Conservation (phyloP, 768 basidiomycete genomes). For the Lyophyllum atratum region DNA sequence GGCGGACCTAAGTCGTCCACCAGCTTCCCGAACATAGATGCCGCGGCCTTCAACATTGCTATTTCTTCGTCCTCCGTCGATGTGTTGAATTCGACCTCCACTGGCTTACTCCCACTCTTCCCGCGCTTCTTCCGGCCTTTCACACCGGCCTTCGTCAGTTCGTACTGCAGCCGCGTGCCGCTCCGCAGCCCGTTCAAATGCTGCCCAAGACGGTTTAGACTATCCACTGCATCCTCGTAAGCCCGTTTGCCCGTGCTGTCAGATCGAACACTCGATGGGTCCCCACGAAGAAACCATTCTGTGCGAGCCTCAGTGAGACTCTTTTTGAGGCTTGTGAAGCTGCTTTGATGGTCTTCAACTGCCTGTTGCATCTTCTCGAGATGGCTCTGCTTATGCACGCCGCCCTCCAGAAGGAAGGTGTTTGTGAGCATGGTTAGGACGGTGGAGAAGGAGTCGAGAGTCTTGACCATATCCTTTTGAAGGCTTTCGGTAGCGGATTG, state of each 20-base stretch:
- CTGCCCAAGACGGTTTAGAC: conserved; percentile 88
- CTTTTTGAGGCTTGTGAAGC: conserved; percentile 88
- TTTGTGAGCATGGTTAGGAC: conserved; percentile 79
- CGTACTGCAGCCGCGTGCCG: conserved; percentile 82
- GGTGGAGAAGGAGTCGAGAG: conserved; percentile 86
- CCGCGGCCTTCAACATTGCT: conserved; percentile 60
- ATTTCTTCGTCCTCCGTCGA: conserved; percentile 33
- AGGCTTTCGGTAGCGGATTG: conserved; percentile 83
- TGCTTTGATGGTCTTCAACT: conserved; percentile 81
- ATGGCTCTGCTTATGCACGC: conserved; percentile 51
- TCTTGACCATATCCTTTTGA: conserved; percentile 82
- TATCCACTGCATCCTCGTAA: conserved; percentile 86
- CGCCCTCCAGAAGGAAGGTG: conserved; percentile 83
- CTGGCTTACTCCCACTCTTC: conserved; percentile 12
- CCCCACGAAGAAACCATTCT: conserved; percentile 61
- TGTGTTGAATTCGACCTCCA: conserved; percentile 5
- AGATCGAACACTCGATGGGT: conserved; percentile 25
- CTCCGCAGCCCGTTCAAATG: conserved; percentile 89
- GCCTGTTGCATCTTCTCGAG: conserved; percentile 74
- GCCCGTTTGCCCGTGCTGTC: conserved; percentile 46
- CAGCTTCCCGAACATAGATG: conserved; percentile 75
- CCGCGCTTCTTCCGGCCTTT: conserved; percentile 21
- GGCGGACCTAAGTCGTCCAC: conserved; percentile 82
- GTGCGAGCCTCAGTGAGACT: conserved; percentile 85
- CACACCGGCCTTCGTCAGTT: conserved; percentile 65